phyloP scores from a whole-genome alignment of 2,329 filamentous ascomycete species.

The Neonectria magnoliae region DNA sequence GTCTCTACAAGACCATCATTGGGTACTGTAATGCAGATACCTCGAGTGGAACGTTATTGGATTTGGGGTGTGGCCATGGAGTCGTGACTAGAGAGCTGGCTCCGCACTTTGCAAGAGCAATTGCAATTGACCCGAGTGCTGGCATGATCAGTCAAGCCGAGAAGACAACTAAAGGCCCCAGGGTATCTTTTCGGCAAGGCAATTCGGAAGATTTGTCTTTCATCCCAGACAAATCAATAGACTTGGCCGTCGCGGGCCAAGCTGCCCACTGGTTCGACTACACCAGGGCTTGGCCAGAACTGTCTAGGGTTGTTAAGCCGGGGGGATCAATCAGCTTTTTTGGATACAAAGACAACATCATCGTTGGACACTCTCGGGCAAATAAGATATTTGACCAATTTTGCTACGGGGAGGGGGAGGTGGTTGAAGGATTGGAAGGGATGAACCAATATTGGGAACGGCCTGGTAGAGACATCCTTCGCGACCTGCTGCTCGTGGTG shows the following conservation, averaged over 20 bases:
- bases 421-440: slow-evolving; percentile 54
- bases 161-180: slow-evolving; percentile 51
- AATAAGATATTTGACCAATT: slow-evolving; percentile 65
- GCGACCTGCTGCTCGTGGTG: slow-evolving; percentile 61
- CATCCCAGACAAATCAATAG: slow-evolving; percentile 59
- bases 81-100: slow-evolving; percentile 64
- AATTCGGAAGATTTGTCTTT: slow-evolving; percentile 65
- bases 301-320: slow-evolving; percentile 61
- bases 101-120: slow-evolving; percentile 59
- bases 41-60: slow-evolving; percentile 53
- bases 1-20: slow-evolving; percentile 64
- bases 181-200: slow-evolving; percentile 60
- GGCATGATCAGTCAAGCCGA: slow-evolving; percentile 66
- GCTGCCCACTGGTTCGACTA: slow-evolving; percentile 76
- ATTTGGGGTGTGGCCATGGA: slow-evolving; percentile 73
- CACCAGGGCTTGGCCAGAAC: slow-evolving; percentile 61
- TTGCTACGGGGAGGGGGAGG: slow-evolving; percentile 61
- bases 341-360: slow-evolving; percentile 72
- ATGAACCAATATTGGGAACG: slow-evolving; percentile 71
- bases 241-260: slow-evolving; percentile 63
- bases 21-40: slow-evolving; percentile 59
- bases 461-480: slow-evolving; percentile 65
- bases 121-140: slow-evolving; percentile 66
- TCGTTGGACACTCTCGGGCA: slow-evolving; percentile 62
- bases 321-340: slow-evolving; percentile 71